Evolutionary conservation across 164 flowering plant genomes (phyloP), one percentile per base, ranked within the genome.

Genomic region (Macadamia integrifolia): DNA sequence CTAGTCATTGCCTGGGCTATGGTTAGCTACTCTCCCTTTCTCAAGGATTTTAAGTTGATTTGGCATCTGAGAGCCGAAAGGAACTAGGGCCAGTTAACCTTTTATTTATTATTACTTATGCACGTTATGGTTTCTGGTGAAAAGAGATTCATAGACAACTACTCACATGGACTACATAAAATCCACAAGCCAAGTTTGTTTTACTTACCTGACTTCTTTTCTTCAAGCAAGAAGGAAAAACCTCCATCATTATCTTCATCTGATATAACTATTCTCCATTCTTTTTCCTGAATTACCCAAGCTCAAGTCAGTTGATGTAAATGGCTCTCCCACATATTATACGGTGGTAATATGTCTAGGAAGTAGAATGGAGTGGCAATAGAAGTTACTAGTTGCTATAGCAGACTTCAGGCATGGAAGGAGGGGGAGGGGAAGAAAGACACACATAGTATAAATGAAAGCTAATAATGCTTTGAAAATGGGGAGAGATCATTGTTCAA

Each of bases 241-340:
- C 77, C 87, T 58, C 57, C 82, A 65, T 81, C 85, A 48, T 73
- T 78, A 35, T 88, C 93, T 67, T 88, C 92, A 82, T 91, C 96
- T 17, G 85, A 87, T 10, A 83, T 81, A 58, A 71, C 40, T 52
- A 82, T 46, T 68, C 78, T 76, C 63, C 76, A 72, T 70, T 76
- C 76, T 66, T 56, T 74, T 69, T 76, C 85, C 87, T 87, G 88
- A 79, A 80, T 58, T 15, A 69, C 17, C 61, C 56, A 59, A 17
- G 40, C 40, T 35, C 40, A 35, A 35, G 40, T 35, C 40, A 17
- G 61, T 55, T 55, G 28, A 62, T 43, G 40, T 71, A 63, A 67
- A 49, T 35, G 53, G 49, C 14, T 65, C 12, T 3, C 3, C 7
- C 28, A 1, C 55, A 50, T 46, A 30, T 28, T 35, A 32, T 30